Conservation (phyloP, 1,284 basidiomycete species). For the Phenoliferia sp. region DNA sequence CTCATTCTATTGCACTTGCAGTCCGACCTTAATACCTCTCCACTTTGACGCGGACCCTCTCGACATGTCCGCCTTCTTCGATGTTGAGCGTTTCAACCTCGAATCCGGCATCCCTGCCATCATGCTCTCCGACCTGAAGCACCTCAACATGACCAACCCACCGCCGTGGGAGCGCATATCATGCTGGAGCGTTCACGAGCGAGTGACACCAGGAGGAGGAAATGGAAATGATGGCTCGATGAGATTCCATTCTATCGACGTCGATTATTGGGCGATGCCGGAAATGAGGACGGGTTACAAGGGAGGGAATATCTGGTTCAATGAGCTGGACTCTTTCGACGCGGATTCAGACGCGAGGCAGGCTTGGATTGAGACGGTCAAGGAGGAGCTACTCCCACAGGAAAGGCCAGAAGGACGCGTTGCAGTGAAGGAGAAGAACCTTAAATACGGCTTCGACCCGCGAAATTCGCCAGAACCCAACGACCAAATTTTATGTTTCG, state of each 20-base stretch:
- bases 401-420: neutral
- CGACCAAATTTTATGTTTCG: constrained; percentile 30
- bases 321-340: constrained; percentile 23
- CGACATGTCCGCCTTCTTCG: constrained; percentile 24
- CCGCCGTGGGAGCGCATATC: constrained; percentile 18
- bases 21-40: constrained; percentile 21
- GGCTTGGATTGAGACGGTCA: constrained; percentile 4
- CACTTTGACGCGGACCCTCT: constrained; percentile 21
- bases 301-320: constrained; percentile 23
- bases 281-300: constrained; percentile 6
- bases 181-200: constrained; percentile 30
- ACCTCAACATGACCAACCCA: neutral
- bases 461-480: neutral
- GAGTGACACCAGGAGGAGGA: neutral
- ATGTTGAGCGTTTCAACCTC: constrained; percentile 24
- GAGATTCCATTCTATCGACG: constrained; percentile 15
- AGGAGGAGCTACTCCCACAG: neutral
- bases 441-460: constrained; percentile 22
- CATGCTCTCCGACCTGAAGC: constrained; percentile 17
- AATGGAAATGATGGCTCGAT: constrained; percentile 13
- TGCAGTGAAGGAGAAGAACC: constrained; percentile 6
- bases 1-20: neutral
- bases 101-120: constrained; percentile 22
- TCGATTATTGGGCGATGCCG: constrained; percentile 26
- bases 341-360: neutral